Base-by-base conservation (phyloP, 2,329 filamentous ascomycete genomes). In the Samsoniella hepiali region DNA sequence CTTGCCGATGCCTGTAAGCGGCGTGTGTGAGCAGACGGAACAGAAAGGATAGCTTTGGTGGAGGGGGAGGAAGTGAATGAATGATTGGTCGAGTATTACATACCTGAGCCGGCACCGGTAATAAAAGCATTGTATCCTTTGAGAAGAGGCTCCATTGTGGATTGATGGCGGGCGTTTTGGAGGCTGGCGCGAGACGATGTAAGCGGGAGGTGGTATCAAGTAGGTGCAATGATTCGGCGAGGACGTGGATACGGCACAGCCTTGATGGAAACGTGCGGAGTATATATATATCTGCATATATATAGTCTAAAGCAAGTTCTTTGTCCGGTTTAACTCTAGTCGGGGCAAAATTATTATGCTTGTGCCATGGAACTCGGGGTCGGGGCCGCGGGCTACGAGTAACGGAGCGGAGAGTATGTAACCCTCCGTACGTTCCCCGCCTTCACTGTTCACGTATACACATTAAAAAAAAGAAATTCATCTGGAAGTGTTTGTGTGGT, bases 71-170 rank as follows among this genome's bases (percentile, higher is more conserved):
- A 27, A n/a, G 45, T 6, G 13, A 53, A 38, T 34, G 3, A 15
- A n/a, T 62, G 22, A 31, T 40, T 2, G 13, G 15, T 40, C 9
- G 50, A 63, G 29, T 17, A n/a, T 55, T 63, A 64, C 71, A 65
- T 71, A 78, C 79, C 79, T 53, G 79, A 80, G 27, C 75, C 78
- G 42, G 79, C 79, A 36, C 79, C 80, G 4, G 79, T 81, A 58
- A 83, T 76, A 66, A 81, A 81, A 27, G 79, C 79, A 36, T 47
- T 58, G 44, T 79, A 76, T 53, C 79, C 80, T 64, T 73, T 75
- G 36, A 82, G 71, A 36, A 80, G 71, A 44, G 73, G 70, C 15
- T 73, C 68, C 77, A 80, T 79, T 22, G 22, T 22, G 22, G 22
- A 11, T 8, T 38, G 42, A 15, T 5, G 55, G 8, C 8, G 15